Evolutionary conservation across 495 filamentous ascomycete species (phyloP).

Genomic region (Geoglossum glabrum): DNA sequence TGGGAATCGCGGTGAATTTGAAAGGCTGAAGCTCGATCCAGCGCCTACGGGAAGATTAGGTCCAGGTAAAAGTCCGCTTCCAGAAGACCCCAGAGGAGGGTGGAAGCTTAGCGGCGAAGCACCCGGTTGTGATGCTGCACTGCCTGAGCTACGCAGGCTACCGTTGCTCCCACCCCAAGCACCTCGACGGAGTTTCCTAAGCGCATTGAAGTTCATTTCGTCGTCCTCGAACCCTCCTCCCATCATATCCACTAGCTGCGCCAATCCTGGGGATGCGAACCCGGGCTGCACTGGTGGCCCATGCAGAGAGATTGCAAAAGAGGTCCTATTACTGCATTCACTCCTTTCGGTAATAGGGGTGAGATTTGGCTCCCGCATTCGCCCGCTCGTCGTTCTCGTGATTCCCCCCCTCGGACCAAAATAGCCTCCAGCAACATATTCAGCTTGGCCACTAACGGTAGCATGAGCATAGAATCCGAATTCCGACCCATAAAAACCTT

Average conservation of each 20-base stretch:
- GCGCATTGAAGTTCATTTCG: constrained; percentile 46
- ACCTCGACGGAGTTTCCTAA: constrained; percentile 50
- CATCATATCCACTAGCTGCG: constrained; percentile 52
- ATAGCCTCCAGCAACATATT: constrained; percentile 70
- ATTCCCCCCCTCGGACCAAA: constrained; percentile 53
- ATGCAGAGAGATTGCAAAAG: constrained; percentile 49
- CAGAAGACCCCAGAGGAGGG: not conserved
- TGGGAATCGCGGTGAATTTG: not conserved
- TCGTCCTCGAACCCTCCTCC: constrained; percentile 35
- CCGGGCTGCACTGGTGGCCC: constrained; percentile 22
- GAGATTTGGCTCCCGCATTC: constrained; percentile 66
- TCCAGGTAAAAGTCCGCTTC: not conserved
- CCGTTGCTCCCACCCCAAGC: constrained; percentile 69
- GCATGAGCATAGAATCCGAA: constrained; percentile 86
- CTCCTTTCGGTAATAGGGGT: constrained; percentile 93
- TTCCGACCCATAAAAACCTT: constrained; percentile 88
- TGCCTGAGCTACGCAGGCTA: constrained; percentile 35
- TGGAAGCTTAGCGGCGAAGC: not conserved
- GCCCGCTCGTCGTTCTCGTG: constrained; percentile 45
- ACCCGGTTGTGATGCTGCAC: constrained; percentile 23
- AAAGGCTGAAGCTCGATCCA: not conserved
- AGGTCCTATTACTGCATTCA: constrained; percentile 90
- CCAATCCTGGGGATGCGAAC: constrained; percentile 38
- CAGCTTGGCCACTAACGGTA: constrained; percentile 23
- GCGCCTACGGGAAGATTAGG: not conserved